Evolutionary conservation across 2,329 filamentous ascomycete genomes (phyloP), one percentile per base, ranked within the genome.

Genomic region (Harringtonia aguacate): DNA sequence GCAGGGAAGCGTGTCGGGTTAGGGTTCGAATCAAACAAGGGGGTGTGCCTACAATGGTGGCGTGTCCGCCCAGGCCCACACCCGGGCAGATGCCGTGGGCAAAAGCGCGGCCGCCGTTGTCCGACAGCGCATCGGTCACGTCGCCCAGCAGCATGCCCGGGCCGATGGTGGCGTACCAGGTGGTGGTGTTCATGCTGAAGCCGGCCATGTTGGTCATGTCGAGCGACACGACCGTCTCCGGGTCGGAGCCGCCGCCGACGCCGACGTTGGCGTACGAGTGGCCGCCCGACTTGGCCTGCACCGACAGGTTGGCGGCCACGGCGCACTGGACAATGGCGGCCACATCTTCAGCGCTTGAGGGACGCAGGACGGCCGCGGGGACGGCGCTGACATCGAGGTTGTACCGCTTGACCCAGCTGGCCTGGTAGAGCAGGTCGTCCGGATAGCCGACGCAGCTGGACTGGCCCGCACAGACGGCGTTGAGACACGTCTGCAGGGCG

Each of bases 281-380:
- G 0, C 79, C 79, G 4, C 79, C 79, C 2, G 75, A 78, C 50
- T 69, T 74, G 20, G 79, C 72, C 54, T 81, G 77, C 0, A 82
- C 75, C 50, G 73, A 72, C 42, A 74, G 58, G 7, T 61, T 61
- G 46, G 64, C 61, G 21, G 67, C 48, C 3, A 56, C 62, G 6
- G 77, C 79, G 53, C 78, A 82, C 41, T 71, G 68, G 33, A 83
- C 67, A 14, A 76, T 71, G 18, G 61, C 68, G 2, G 75, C 67
- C 3, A 82, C 70, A 44, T 81, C 73, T 20, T 70, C 57, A 12
- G 68, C 62, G 0, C 61, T 73, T 6, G 62, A 58, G 0, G 78
- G 78, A 8, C 74, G 63, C 3, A 78, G 67, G 17, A 82, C 73
- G 12, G 74, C 76, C 9, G 66, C 60, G 0, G 78, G 79, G 7